Base-by-base conservation (phyloP, 768 basidiomycete genomes). In the Leccinum subgranulosum region DNA sequence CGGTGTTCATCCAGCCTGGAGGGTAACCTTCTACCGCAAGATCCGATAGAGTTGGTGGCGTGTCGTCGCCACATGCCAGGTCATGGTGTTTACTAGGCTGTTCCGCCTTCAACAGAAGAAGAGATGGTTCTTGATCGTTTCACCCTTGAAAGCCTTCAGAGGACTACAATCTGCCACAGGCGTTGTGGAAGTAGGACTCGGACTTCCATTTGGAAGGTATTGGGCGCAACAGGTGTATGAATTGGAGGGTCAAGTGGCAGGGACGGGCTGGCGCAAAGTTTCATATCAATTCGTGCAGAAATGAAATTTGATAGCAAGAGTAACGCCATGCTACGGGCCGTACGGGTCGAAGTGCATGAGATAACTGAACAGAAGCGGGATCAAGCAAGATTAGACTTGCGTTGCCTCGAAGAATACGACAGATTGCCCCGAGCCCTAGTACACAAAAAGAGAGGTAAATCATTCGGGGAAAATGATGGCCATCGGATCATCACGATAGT, bases 191-290 rank as follows among this genome's bases (percentile, higher is more conserved):
- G 41, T 25, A 39, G 54, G 12, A 19, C 10, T 28, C 51, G 14
- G 33, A 39, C 29, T 55, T 64, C 43, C 58, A 52, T 54, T 59
- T 19, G 49, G 56, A 39, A 11, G 34, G 48, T 47, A 47, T 25
- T 58, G 45, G 27, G 33, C 25, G 51, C 11, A 41, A 41, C 21
- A 7, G 55, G 53, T 21, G 29, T 49, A n/a, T 43, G 51, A 21
- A 19, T 25, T n/a, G 23, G 29, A 34, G 5, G 31, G 47, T 59
- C 25, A 36, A 54, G 23, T 28, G 43, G 49, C 12, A 36, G 31
- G 60, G 46, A 62, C 57, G 41, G 19, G 41, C 45, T 36, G 45
- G 17, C 19, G 19, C 8, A 19, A 10, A 34, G 34, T 41, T 19
- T 19, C 19, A 17, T n/a, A 21, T 25, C 15, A 46, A 46, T 36